Conservation (phyloP, 1,284 basidiomycete genomes). For the Rhodotorula sp. region DNA sequence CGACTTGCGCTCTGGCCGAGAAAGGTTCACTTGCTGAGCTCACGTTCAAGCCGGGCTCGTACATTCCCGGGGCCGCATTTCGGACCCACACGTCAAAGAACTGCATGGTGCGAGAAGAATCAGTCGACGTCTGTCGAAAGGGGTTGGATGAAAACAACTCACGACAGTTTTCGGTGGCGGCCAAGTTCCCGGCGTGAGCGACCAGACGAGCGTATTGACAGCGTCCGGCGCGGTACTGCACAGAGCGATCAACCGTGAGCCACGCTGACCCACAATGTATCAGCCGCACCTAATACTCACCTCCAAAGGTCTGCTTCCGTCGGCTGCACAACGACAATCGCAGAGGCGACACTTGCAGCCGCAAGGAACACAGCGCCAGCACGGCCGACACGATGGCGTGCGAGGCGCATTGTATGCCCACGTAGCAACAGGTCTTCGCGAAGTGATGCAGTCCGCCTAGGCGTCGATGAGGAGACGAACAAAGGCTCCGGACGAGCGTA, state of each 20-base stretch:
- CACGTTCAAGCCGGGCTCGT: slow-evolving; percentile 21
- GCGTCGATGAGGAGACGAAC: no score
- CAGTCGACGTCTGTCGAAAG: not conserved
- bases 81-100: slow-evolving; percentile 32
- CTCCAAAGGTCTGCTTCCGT: slow-evolving; percentile 16
- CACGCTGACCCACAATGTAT: not conserved
- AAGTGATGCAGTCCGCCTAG: no score
- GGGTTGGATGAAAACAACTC: not conserved
- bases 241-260: not conserved
- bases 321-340: slow-evolving; percentile 4
- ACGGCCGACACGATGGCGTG: no score
- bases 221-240: not conserved
- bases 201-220: slow-evolving; percentile 13
- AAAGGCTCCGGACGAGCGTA: no score
- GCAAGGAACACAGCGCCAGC: no score
- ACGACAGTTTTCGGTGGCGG: slow-evolving; percentile 18
- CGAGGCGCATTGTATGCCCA: no score
- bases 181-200: slow-evolving; percentile 19
- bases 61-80: slow-evolving; percentile 54
- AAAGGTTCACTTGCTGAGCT: not conserved
- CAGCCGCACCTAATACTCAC: not conserved
- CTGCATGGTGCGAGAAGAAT: not conserved
- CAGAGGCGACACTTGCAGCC: not conserved
- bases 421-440: no score
- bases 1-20: no score